Evolutionary conservation across 129 eudicot species (phyloP), one percentile per base, ranked within the genome.

Genomic region (Pseudognaphalium luteoalbum): DNA sequence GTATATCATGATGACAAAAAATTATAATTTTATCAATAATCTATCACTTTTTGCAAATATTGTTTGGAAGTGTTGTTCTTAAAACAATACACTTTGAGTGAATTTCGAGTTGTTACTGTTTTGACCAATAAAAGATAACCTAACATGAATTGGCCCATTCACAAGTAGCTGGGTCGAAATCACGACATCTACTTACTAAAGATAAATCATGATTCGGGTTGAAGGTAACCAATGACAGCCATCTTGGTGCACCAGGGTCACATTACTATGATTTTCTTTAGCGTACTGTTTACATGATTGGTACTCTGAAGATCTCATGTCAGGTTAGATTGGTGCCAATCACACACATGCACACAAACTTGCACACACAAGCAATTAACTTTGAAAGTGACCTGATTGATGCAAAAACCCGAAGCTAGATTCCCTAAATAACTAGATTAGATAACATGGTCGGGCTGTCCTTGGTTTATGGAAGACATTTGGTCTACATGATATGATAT

Each of bases 401-500:
- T 64, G 59, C 7, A 30, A 66, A 79, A 74, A 73, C 25, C 32
- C 37, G 74, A 73, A 16, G 51, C 28, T 62, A 70, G 82, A 78
- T 70, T 70, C 73, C 16, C 37, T 75, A 35, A 80, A 66, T 66
- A 56, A 56, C 61, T 37, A 56, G 75, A 73, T 66, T 33, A 73
- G 83, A 80, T 80, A 73, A 73, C 79, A 33, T 14, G 75, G 83
- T 80, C 83, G 61, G 83, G 68, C 8, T 73, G 63, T 72, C 74
- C 16, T 79, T 56, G 51, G 60, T 42, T 59, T 42, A 41, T 16
- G 0, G 52, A 3, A 69, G 70, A 73, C 83, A 73, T 73, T 65
- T 66, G 75, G 75, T 80, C 83, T 80, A 73, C 83, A 59, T 74
- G 84, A 80, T 30, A 66, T 80, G 84, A 80, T 59, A 74, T 74